Percentiles rank a stretch among this genome's conserved stretches.
Evolutionary conservation across 139 green algal genomes (phyloP).

Genomic region (Astrephomene gubernaculifera): DNA sequence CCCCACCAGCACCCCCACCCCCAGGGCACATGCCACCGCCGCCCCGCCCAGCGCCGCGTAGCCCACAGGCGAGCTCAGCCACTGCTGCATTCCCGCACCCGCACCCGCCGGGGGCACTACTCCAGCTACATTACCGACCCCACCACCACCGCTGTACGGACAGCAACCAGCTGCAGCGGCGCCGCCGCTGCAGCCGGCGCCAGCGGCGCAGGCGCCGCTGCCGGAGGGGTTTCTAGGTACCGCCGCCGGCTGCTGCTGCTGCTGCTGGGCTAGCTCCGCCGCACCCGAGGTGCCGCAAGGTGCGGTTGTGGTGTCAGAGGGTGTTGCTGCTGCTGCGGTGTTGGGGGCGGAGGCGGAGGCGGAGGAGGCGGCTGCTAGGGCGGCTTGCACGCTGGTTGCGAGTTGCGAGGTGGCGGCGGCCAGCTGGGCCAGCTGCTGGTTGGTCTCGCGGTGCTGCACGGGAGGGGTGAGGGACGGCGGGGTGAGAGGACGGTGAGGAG

Average conservation of each 20-base stretch:
- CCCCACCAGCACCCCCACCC: background rate
- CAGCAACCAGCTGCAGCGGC: background rate
- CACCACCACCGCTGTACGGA: too few relatives aligned
- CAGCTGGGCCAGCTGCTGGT: slow-evolving; percentile 33
- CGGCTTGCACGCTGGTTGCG: slow-evolving; percentile 13
- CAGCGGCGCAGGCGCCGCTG: too few relatives aligned
- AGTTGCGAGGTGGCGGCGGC: slow-evolving; percentile 32
- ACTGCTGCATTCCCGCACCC: too few relatives aligned
- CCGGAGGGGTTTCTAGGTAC: too few relatives aligned
- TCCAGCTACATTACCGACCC: too few relatives aligned
- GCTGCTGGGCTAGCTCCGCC: too few relatives aligned
- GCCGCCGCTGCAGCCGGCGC: background rate
- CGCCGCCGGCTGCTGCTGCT: too few relatives aligned
- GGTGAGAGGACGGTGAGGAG: background rate
- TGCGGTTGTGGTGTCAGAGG: background rate
- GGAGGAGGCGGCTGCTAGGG: background rate
- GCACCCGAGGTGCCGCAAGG: too few relatives aligned
- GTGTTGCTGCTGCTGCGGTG: background rate
- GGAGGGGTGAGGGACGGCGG: background rate
- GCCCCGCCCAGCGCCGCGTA: background rate
- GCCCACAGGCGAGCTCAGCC: too few relatives aligned
- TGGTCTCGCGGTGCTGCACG: slow-evolving; percentile 40
- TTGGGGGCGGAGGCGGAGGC: background rate
- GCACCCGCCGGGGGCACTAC: too few relatives aligned
- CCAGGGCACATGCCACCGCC: background rate